phyloP scores from a whole-genome alignment of 768 basidiomycete species.

The Mycena olivaceomarginata region DNA sequence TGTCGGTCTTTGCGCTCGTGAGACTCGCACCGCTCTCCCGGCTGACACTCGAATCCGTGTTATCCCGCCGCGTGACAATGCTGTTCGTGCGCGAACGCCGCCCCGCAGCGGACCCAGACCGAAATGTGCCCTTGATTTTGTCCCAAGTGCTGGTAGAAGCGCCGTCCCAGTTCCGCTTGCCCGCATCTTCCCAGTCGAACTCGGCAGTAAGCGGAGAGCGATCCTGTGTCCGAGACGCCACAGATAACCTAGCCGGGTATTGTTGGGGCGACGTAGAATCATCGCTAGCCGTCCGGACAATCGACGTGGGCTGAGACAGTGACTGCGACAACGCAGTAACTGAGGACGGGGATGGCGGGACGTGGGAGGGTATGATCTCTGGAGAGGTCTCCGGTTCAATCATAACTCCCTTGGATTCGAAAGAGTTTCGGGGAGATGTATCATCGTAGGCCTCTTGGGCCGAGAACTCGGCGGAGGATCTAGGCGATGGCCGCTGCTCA shows the following conservation, averaged over 20 bases:
- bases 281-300: conserved; percentile 62
- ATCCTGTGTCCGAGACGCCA: conserved; percentile 78
- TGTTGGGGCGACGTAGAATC: conserved; percentile 72
- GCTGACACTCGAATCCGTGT: conserved; percentile 84
- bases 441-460: conserved; percentile 68
- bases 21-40: conserved; percentile 87
- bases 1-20: conserved; percentile 77
- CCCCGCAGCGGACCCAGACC: conserved; percentile 80
- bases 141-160: conserved; percentile 80
- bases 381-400: conserved; percentile 80
- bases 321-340: conserved; percentile 64
- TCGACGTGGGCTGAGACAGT: conserved; percentile 61
- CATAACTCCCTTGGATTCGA: conserved; percentile 76
- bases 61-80: conserved; percentile 78
- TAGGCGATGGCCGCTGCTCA: conserved; percentile 72
- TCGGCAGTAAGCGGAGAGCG: conserved; percentile 74
- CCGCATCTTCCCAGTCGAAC: conserved; percentile 69
- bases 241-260: conserved; percentile 77
- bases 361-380: conserved; percentile 64
- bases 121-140: conserved; percentile 81
- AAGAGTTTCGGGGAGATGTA: conserved; percentile 73
- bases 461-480: conserved; percentile 69
- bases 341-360: conserved; percentile 71
- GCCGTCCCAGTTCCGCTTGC: conserved; percentile 76
- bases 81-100: conserved; percentile 90